Evolutionary conservation across 2,329 filamentous ascomycete species (phyloP), one percentile per base, ranked within the genome.

Genomic region (Alternaria sp.): DNA sequence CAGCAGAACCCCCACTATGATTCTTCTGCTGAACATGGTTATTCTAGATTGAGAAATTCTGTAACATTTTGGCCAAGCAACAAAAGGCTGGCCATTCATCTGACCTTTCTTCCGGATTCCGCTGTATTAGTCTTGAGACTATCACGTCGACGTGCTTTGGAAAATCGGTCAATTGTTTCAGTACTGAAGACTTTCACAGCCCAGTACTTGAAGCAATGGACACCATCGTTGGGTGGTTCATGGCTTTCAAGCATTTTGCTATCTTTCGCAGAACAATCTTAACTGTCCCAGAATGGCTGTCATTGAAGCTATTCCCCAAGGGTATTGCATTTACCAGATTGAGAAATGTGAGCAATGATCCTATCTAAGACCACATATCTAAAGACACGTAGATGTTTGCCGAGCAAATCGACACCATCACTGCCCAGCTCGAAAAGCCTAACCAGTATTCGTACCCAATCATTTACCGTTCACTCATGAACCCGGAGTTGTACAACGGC

Each of bases 231-330:
- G 28, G 9, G 9, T 42, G 14, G 4, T 42, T 42, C 23, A 42
- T 42, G 40, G 40, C 40, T 29, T 42, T 42, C 40, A 42, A 42
- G 14, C 40, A 42, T 42, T 42, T 42, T 42, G 40, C 40, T 24
- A 11, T 42, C 28, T 13, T 42, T 42, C 40, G 40, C 40, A 42
- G 7, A 23, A 42, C 40, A 42, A 42, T 42, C 23, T 42, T 42
- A 42, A 42, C 9, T 11, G 2, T 42, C 23, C 40, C 40, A 26
- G 9, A 42, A 11, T 42, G 40, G 40, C 14, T 42, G 24, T 42
- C 40, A 28, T 23, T 42, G 10, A 42, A 14, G 26, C 23, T 42
- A 7, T 42, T 42, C 28, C 40, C 40, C 40, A 42, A 42, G 40
- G 40, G 40, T 9, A 42, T 42, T 11, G 40, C 40, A 42, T 42